These are phyloP conservation scores for Mangifera indica DNA, from an alignment of 345 rosid species.

Conservation along the genomic window DNA sequence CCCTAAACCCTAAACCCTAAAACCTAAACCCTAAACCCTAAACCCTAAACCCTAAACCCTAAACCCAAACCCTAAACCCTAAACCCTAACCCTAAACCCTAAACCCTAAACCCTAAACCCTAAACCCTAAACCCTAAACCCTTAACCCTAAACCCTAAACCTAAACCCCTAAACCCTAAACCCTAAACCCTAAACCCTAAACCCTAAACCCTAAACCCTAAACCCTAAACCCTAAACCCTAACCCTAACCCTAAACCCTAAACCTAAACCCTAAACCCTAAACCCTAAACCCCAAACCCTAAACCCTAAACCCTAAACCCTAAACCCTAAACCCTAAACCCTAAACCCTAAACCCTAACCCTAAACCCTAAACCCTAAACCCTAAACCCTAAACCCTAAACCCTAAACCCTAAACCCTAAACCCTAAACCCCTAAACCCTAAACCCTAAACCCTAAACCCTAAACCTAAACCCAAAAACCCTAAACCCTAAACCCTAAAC, in stretches of 20 bases:
- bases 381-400: constrained; percentile 24
- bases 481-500: constrained; percentile 27
- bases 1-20: constrained; percentile 19
- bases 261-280: constrained; percentile 1
- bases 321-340: constrained; percentile 26
- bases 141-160: constrained; percentile 20
- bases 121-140: constrained; percentile 9
- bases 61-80: neutral
- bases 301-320: constrained; percentile 26
- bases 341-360: constrained; percentile 26
- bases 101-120: constrained; percentile 2
- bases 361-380: neutral
- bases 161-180: constrained; percentile 11
- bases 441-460: constrained; percentile 25
- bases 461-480: constrained; percentile 25
- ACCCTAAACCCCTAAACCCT: constrained; percentile 28
- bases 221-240: constrained; percentile 10
- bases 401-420: constrained; percentile 23
- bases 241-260: constrained; percentile 12
- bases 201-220: constrained; percentile 3
- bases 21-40: constrained; percentile 7
- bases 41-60: neutral
- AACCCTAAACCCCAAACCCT: constrained; percentile 16
- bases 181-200: neutral
- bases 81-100: constrained; percentile 14